Evolutionary conservation across 768 basidiomycete genomes (phyloP).

Genomic region (Leccinum uliginosum): DNA sequence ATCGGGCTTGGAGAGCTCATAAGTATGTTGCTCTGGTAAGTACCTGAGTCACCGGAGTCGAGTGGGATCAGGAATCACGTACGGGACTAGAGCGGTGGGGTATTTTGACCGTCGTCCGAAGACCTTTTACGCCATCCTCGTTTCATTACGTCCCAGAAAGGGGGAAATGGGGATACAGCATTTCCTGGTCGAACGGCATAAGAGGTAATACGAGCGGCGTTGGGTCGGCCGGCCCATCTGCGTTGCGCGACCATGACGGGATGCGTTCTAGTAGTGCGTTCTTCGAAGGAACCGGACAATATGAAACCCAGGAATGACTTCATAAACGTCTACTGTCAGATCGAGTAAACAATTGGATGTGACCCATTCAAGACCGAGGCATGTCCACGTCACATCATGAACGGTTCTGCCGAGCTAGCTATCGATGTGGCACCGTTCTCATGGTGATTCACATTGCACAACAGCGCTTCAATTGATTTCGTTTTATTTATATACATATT

Average conservation of each 20-base stretch:
- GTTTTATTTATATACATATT: background rate
- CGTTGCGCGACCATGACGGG: background rate
- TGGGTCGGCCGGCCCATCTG: conserved; percentile 2
- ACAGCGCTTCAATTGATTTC: background rate
- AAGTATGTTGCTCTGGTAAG: background rate
- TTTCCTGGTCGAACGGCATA: background rate
- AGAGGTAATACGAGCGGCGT: conserved; percentile 9
- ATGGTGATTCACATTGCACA: conserved; percentile 3
- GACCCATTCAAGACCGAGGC: background rate
- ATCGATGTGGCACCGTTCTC: conserved; percentile 1
- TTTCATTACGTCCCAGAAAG: conserved; percentile 14
- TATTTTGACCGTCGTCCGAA: background rate
- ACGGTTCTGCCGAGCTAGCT: background rate
- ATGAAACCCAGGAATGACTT: conserved; percentile 3
- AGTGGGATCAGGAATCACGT: background rate
- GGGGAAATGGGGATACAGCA: background rate
- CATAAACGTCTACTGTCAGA: background rate
- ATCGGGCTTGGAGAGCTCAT: background rate
- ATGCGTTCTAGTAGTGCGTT: background rate
- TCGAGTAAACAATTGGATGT: background rate
- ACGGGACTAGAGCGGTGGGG: conserved; percentile 7
- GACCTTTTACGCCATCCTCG: background rate
- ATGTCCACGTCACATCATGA: background rate
- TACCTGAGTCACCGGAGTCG: background rate
- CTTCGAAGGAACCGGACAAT: background rate